phyloP scores from a whole-genome alignment of 306 rosid genomes.

The Carpinus viminea region DNA sequence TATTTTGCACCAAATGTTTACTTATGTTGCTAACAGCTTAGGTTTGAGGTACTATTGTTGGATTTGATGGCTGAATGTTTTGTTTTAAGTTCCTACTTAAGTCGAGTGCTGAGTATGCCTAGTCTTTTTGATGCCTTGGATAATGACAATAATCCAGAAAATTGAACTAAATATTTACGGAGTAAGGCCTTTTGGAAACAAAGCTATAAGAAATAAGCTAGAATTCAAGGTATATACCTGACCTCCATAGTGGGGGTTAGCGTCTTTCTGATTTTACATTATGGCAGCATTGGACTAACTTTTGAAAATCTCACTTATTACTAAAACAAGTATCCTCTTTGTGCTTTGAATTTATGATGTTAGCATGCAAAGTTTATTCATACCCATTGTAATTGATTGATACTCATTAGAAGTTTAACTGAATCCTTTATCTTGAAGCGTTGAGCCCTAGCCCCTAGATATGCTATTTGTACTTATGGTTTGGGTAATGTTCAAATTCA shows the following conservation, averaged over 20 bases:
- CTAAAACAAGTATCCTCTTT: neutral
- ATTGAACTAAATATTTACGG: neutral
- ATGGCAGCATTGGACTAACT: neutral
- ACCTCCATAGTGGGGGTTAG: neutral
- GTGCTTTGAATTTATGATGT: neutral
- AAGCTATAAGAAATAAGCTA: neutral
- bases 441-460: neutral
- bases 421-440: constrained; percentile 5
- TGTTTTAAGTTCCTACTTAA: no score
- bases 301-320: neutral
- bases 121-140: no score
- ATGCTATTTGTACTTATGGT: neutral
- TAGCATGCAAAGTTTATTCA: neutral
- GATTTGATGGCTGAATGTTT: no score
- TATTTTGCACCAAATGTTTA: no score
- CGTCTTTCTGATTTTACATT: neutral
- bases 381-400: neutral
- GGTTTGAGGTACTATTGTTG: no score
- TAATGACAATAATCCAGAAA: neutral
- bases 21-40: no score
- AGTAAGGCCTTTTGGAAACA: neutral
- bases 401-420: neutral
- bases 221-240: neutral
- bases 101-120: no score
- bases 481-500: constrained; percentile 28